These are phyloP conservation scores for Secale cereale DNA, from an alignment of 176 grass and related monocot species.

Conservation along the genomic window DNA sequence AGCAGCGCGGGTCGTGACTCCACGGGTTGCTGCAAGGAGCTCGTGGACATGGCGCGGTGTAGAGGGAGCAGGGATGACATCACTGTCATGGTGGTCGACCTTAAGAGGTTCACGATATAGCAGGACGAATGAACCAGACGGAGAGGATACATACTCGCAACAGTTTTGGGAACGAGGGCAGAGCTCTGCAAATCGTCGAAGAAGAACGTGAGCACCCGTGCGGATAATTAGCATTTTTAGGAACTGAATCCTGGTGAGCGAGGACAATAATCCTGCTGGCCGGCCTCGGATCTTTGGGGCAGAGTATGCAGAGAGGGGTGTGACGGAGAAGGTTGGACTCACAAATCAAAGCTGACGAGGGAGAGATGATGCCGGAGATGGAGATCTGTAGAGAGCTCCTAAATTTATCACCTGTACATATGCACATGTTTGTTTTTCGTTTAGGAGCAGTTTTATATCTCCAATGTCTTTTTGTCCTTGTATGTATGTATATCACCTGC, in stretches of 20 bases:
- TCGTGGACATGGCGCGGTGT: slow-evolving; percentile 47
- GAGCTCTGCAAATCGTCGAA: background rate
- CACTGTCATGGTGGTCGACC: slow-evolving; percentile 80
- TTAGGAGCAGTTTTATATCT: background rate
- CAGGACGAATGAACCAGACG: background rate
- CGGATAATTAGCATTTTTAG: background rate
- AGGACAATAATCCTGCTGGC: background rate
- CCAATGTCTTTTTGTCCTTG: background rate
- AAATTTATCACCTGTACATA: background rate
- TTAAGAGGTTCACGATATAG: slow-evolving; percentile 34
- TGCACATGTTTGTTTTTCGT: background rate
- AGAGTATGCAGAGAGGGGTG: background rate
- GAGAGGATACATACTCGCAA: no score
- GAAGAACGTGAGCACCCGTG: background rate
- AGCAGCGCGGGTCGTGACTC: background rate
- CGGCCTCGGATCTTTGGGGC: background rate
- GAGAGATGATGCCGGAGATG: background rate
- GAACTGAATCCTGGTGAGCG: background rate
- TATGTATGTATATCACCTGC: no score
- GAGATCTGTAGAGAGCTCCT: background rate
- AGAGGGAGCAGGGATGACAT: slow-evolving; percentile 77
- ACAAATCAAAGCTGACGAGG: background rate
- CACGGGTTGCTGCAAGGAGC: slow-evolving; percentile 37
- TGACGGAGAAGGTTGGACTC: background rate
- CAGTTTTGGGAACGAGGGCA: background rate